Evolutionary conservation across 1,284 basidiomycete genomes (phyloP).

Genomic region (Malassezia psittaci): DNA sequence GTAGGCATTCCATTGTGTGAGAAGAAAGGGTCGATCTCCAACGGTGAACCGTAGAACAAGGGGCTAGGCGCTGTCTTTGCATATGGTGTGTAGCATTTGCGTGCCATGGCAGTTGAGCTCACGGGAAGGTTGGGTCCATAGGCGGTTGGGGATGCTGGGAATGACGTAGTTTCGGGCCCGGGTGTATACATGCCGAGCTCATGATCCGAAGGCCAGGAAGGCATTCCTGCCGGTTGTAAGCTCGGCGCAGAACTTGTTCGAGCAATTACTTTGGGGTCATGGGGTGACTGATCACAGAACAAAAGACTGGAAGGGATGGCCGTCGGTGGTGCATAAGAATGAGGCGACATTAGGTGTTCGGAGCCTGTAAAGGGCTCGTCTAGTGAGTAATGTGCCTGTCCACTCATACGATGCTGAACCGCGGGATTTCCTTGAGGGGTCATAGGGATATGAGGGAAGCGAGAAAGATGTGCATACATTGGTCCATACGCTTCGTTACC

Average conservation of each 20-base stretch:
- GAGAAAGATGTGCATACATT: neutral
- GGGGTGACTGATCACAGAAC: constrained; percentile 22
- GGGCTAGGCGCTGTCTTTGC: constrained; percentile 1
- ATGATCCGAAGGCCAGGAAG: constrained; percentile 4
- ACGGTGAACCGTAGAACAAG: neutral
- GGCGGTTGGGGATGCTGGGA: constrained; percentile 25
- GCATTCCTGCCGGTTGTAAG: neutral
- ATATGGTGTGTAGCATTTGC: constrained; percentile 16
- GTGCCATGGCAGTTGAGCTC: constrained; percentile 12
- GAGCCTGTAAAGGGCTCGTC: constrained; percentile 2
- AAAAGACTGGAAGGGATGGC: constrained; percentile 5
- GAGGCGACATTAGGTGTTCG: neutral
- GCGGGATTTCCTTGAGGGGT: neutral
- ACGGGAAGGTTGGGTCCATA: constrained; percentile 3
- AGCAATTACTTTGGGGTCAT: constrained; percentile 20
- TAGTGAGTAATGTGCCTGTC: neutral
- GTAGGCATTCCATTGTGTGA: constrained; percentile 23
- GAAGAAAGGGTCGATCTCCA: constrained; percentile 6
- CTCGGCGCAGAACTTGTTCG: constrained; percentile 27
- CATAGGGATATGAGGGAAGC: neutral
- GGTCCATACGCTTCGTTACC: neutral
- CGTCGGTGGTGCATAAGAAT: neutral
- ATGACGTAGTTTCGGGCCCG: constrained; percentile 11
- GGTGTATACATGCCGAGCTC: constrained; percentile 3
- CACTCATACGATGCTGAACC: neutral